A percentile compares a stretch with the other conserved stretches of the same genome.
These are phyloP conservation scores for Taxillus chinensis DNA, from an alignment of 164 flowering plant genomes.

Conservation along the genomic window DNA sequence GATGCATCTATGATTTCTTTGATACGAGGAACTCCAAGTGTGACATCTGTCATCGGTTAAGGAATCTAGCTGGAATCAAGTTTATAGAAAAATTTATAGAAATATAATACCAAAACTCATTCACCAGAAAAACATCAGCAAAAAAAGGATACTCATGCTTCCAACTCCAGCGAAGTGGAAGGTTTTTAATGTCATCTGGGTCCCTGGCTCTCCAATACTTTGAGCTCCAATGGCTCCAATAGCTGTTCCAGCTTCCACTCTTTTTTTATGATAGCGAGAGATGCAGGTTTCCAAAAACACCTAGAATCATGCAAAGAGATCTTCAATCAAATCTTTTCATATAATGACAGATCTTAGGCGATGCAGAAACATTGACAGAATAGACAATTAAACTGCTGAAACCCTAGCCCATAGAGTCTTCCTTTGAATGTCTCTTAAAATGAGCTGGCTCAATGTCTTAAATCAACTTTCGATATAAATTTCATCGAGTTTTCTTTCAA, in stretches of 20 bases:
- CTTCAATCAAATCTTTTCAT: too few species aligned
- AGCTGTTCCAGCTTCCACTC: conserved; percentile 79
- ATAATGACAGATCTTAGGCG: too few species aligned
- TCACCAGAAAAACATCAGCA: background rate
- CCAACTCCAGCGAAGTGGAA: conserved; percentile 99
- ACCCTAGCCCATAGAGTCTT: too few species aligned
- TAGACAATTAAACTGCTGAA: too few species aligned
- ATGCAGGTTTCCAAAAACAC: conserved; percentile 66
- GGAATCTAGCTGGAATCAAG: conserved; percentile 14
- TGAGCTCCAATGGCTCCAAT: conserved; percentile 99
- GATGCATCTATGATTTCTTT: conserved; percentile 86
- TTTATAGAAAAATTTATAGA: background rate
- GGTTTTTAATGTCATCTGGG: conserved; percentile 97
- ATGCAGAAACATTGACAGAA: too few species aligned
- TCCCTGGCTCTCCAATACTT: conserved; percentile 98
- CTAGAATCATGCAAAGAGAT: conserved; percentile 20
- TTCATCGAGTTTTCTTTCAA: too few species aligned
- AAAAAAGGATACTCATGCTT: conserved; percentile 97
- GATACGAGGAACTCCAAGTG: conserved; percentile 98
- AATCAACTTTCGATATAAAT: too few species aligned
- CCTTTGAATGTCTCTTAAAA: too few species aligned
- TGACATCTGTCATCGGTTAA: conserved; percentile 59
- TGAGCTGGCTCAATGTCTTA: too few species aligned
- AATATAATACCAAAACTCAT: background rate
- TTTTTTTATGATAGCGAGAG: conserved; percentile 60